phyloP scores from a whole-genome alignment of 805 yeast genomes.

The Nakazawaea wyomingensis region DNA sequence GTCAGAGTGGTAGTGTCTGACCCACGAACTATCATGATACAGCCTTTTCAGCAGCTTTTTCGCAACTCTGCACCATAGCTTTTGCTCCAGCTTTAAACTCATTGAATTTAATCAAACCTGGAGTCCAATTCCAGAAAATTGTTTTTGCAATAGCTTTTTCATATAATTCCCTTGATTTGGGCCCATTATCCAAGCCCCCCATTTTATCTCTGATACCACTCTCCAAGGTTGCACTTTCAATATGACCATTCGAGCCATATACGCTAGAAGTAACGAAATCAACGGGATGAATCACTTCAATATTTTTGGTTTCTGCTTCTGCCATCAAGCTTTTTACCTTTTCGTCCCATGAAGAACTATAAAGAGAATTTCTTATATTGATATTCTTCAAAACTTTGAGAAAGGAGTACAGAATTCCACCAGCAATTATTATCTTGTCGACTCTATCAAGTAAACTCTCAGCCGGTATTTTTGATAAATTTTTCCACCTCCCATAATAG shows the following conservation, averaged over 20 bases:
- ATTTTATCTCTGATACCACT: slow-evolving; percentile 93
- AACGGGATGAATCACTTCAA: slow-evolving; percentile 88
- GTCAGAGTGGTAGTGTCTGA: slow-evolving; percentile 99
- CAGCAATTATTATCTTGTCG: slow-evolving; percentile 90
- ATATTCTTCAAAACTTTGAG: slow-evolving; percentile 85
- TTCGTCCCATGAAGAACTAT: slow-evolving; percentile 92
- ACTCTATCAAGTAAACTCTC: slow-evolving; percentile 97
- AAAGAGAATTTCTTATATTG: slow-evolving; percentile 88
- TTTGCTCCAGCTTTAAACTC: slow-evolving; percentile 90
- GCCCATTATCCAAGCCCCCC: slow-evolving; percentile 97
- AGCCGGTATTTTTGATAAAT: slow-evolving; percentile 96
- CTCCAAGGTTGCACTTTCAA: slow-evolving; percentile 77
- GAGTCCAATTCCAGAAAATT: slow-evolving; percentile 99
- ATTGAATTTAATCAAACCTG: slow-evolving; percentile 99
- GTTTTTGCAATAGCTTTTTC: slow-evolving; percentile 85
- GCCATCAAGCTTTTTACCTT: slow-evolving; percentile 86
- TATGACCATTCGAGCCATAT: slow-evolving; percentile 86
- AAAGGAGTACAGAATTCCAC: slow-evolving; percentile 99
- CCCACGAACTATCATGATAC: slow-evolving; percentile 96
- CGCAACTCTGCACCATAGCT: slow-evolving; percentile 82
- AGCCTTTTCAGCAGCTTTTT: slow-evolving; percentile 82
- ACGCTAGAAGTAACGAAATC: slow-evolving; percentile 95
- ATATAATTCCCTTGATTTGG: slow-evolving; percentile 77
- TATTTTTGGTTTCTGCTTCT: slow-evolving; percentile 95
- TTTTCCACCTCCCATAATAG: slow-evolving; percentile 99